Evolutionary conservation across 495 filamentous ascomycete species (phyloP), one percentile per base, ranked within the genome.

Genomic region (Penicillium goetzii): DNA sequence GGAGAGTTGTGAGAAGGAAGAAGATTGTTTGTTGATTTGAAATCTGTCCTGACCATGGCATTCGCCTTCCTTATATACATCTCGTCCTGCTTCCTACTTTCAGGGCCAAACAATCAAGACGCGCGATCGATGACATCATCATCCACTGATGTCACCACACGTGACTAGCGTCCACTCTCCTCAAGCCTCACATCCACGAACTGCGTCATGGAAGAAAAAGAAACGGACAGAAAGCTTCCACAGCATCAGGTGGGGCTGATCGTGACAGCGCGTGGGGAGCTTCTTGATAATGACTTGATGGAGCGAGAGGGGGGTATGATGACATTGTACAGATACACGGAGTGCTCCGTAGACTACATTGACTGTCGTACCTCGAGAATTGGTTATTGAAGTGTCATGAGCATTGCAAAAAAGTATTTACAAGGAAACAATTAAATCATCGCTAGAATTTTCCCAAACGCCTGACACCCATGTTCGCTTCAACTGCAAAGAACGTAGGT

Each of bases 51-150:
- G 14, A 8, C 36, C 34, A 15, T 41, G 55, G 26, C 55, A 57
- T 19, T 8, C 3, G 10, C 23, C 34, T 36, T 30, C 11, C 12
- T 40, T 57, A 57, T 57, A 57, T 26, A 57, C 23, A 38, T n/a
- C 12, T 17, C 21, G 8, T 45, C 15, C 38, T 43, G 40, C 38
- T 36, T 23, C 41, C 41, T 23, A 9, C 9, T 43, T 43, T 43
- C 19, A 47, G 43, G 43, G 21, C 58, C 30, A 38, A 26, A 28
- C 56, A 58, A 58, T 34, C 41, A 30, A 41, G 34, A 40, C n/a
- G 14, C 56, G 12, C 47, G 51, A 72, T 69, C 38, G 6, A 64
- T 68, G 68, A 72, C 68, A 66, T 72, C 68, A 71, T 59, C 9
- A 1, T 2, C 56, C 23, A 12, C 26, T 53, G 52, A 73, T 72